phyloP scores from a whole-genome alignment of 345 rosid species.

The Gossypium herbaceum region DNA sequence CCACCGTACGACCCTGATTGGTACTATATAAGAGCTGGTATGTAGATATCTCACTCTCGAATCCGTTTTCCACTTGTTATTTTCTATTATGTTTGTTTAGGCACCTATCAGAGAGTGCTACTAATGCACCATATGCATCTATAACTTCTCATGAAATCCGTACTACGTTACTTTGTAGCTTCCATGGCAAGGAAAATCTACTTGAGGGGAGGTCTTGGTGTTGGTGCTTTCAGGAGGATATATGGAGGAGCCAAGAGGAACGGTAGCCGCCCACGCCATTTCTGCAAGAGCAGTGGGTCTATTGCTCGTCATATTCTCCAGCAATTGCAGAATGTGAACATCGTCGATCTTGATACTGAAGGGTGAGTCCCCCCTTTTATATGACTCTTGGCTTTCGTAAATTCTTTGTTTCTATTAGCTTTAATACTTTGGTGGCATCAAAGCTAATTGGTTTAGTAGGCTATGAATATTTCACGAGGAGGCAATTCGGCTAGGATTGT shows the following conservation, averaged over 20 bases:
- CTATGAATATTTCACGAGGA: neutral
- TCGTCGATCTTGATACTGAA: neutral
- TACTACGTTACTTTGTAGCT: neutral
- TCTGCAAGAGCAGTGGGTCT: slow-evolving; percentile 87
- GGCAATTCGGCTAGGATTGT: neutral
- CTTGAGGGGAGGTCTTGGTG: slow-evolving; percentile 88
- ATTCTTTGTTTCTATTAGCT: neutral
- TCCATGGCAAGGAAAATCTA: slow-evolving; percentile 85
- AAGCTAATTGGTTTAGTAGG: neutral
- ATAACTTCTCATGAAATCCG: neutral
- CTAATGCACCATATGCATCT: neutral
- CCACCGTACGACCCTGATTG: slow-evolving; percentile 91
- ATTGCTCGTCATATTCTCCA: slow-evolving; percentile 47
- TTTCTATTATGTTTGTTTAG: neutral
- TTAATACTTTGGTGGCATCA: neutral
- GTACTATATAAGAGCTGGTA: slow-evolving; percentile 75
- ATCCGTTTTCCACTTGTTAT: neutral
- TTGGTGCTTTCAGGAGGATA: slow-evolving; percentile 17
- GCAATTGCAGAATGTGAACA: slow-evolving; percentile 19
- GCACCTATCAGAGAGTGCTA: neutral
- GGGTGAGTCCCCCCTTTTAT: neutral
- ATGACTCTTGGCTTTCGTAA: neutral
- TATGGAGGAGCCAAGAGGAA: slow-evolving; percentile 6
- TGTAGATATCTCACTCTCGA: neutral
- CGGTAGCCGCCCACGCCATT: slow-evolving; percentile 25